Evolutionary conservation across 2,329 filamentous ascomycete species (phyloP).

Genomic region (Ascochyta lentis): DNA sequence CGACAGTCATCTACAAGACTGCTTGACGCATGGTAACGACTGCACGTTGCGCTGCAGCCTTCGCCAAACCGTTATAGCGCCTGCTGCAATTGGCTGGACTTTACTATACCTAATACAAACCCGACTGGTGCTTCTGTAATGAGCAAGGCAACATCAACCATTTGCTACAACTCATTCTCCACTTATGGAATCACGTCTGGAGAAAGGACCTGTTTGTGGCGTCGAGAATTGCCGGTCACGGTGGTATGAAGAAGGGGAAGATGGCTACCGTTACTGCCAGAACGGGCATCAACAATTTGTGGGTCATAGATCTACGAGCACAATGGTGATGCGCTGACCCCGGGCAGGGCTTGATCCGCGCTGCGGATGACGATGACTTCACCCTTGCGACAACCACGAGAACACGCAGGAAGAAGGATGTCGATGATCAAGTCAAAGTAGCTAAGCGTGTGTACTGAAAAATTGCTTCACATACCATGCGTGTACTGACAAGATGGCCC

Average conservation of each 20-base stretch:
- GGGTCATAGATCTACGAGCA: conserved; percentile 27
- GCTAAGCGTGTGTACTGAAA: conserved; percentile 17
- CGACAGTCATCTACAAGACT: background rate
- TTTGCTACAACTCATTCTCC: background rate
- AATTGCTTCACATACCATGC: background rate
- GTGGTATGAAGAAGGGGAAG: conserved; percentile 70
- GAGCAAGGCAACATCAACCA: background rate
- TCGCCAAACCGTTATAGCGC: background rate
- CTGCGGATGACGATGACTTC: conserved; percentile 68
- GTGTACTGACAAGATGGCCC: conserved; percentile 30
- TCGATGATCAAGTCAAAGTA: conserved; percentile 50
- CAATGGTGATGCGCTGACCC: background rate
- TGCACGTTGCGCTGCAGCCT: conserved; percentile 6
- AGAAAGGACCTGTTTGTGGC: conserved; percentile 53
- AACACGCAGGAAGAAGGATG: conserved; percentile 61
- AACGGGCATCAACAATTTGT: conserved; percentile 83
- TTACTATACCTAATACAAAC: background rate
- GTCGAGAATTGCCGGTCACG: conserved; percentile 73
- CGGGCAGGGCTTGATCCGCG: conserved; percentile 35
- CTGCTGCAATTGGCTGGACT: conserved; percentile 5
- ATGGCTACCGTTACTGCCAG: conserved; percentile 79
- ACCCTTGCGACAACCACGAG: conserved; percentile 65
- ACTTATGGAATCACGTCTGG: conserved; percentile 21
- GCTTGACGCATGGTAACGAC: background rate
- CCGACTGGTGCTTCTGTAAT: background rate